Conservation (phyloP, 257 asterid species). For the Avicennia marina region DNA sequence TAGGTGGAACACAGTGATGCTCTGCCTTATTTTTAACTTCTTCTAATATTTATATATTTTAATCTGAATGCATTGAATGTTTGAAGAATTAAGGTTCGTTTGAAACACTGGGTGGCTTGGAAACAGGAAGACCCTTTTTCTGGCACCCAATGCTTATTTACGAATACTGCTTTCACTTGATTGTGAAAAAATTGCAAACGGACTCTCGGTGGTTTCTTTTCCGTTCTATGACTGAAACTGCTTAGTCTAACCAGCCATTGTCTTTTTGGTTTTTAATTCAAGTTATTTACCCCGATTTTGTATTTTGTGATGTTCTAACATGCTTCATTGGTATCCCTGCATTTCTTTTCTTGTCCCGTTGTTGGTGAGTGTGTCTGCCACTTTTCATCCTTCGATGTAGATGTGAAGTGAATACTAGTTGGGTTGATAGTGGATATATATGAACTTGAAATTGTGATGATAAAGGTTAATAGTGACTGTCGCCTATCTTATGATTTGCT, state of each 20-base stretch:
- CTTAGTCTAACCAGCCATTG: background rate
- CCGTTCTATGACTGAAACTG: background rate
- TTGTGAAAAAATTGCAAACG: background rate
- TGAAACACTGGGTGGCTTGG: background rate
- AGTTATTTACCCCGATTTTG: background rate
- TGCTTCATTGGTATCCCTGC: background rate
- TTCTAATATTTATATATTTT: too few species aligned
- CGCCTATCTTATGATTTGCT: too few species aligned
- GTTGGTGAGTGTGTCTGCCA: background rate
- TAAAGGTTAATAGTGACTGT: too few species aligned
- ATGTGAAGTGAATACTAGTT: too few species aligned
- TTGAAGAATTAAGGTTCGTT: background rate
- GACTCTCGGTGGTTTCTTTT: background rate
- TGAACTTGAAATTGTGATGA: too few species aligned
- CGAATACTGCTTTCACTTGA: background rate
- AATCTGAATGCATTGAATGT: background rate
- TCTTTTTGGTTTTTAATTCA: background rate
- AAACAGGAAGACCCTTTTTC: background rate
- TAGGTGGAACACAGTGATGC: background rate
- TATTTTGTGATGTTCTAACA: background rate
- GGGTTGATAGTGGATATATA: too few species aligned
- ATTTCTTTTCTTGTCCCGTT: background rate
- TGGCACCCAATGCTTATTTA: too few species aligned
- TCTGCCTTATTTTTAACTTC: background rate
- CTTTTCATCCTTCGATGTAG: too few species aligned